These are phyloP conservation scores for Plenodomus lindquistii DNA, from an alignment of 2,329 filamentous ascomycete genomes.

Conservation along the genomic window DNA sequence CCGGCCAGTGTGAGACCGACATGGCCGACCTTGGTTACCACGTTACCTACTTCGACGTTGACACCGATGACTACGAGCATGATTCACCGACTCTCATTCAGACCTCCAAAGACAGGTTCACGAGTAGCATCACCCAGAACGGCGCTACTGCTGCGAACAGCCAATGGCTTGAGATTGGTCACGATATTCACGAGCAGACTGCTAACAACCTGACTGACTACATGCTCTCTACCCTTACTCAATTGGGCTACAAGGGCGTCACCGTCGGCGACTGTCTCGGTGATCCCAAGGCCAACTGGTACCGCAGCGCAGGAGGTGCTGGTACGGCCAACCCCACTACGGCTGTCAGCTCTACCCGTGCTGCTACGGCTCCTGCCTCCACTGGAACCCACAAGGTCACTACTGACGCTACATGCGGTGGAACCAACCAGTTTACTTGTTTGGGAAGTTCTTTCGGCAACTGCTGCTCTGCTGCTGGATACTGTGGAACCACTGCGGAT, in stretches of 20 bases:
- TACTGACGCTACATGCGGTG: conserved; percentile 49
- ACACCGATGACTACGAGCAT: conserved; percentile 65
- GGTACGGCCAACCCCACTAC: conserved; percentile 31
- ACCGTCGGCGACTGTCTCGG: conserved; percentile 54
- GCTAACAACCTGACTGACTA: conserved; percentile 49
- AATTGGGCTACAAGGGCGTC: conserved; percentile 50
- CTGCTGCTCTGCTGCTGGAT: conserved; percentile 50
- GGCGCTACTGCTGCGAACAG: conserved; percentile 24
- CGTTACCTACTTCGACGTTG: conserved; percentile 64
- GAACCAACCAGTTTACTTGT: conserved; percentile 47
- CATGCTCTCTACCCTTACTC: conserved; percentile 48
- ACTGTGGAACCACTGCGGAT: conserved; percentile 23
- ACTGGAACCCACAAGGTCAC: conserved; percentile 38
- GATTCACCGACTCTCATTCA: conserved; percentile 53
- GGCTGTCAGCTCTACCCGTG: conserved; percentile 1
- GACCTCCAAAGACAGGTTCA: conserved; percentile 60
- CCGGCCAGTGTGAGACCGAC: conserved; percentile 44
- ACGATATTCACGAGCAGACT: conserved; percentile 54
- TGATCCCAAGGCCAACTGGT: conserved; percentile 53
- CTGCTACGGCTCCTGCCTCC: conserved; percentile 13
- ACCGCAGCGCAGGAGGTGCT: conserved; percentile 47
- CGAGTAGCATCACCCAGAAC: conserved; percentile 45
- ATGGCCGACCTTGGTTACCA: conserved; percentile 59
- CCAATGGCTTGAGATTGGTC: conserved; percentile 58
- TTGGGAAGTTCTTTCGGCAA: conserved; percentile 47